Evolutionary conservation across 2,329 filamentous ascomycete genomes (phyloP), one percentile per base, ranked within the genome.

Genomic region (Cordyceps javanica): DNA sequence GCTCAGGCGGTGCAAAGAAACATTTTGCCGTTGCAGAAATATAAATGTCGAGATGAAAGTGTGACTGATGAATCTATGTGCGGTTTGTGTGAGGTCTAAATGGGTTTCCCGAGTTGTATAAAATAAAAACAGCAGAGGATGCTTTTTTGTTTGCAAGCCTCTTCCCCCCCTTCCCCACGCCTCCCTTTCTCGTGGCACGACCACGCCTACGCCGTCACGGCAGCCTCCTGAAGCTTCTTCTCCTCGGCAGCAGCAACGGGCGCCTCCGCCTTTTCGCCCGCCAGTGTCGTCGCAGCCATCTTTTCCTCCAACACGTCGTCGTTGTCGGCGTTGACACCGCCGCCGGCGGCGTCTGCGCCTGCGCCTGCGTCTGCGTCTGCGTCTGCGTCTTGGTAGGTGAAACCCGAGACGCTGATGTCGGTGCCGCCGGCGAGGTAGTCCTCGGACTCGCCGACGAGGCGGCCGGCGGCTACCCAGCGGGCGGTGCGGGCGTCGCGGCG

Each of bases 391-490:
- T 41, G 64, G 53, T 69, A 70, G 62, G 63, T 67, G 60, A 70
- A 58, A 1, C 72, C 71, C 44, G 63, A 66, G 59, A 72, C 60
- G 62, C 73, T 74, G 30, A 64, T 62, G 21, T 72, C 70, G 0
- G 69, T 70, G 28, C 71, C 73, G 5, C 93, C 93, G 62, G 85
- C 84, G n/a, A 99, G 78, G 67, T 93, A 96, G 60, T 86, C 82
- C 75, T 99, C 94, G 54, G 83, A 87, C 75, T 97, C 92, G 28
- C 94, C 94, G 62, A 97, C 81, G 61, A 83, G 76, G 75, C 89
- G 89, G 21, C 94, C 94, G 25, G 83, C 90, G 14, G 83, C 82
- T 62, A 86, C 79, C 94, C 94, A 99, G 56, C 91, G 79, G 64
- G 83, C 78, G 61, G 75, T 75, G 65, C 84, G 83, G 61, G 82